These are phyloP conservation scores for Kluyveromyces starmeri DNA, from an alignment of 805 yeast species.

Conservation along the genomic window DNA sequence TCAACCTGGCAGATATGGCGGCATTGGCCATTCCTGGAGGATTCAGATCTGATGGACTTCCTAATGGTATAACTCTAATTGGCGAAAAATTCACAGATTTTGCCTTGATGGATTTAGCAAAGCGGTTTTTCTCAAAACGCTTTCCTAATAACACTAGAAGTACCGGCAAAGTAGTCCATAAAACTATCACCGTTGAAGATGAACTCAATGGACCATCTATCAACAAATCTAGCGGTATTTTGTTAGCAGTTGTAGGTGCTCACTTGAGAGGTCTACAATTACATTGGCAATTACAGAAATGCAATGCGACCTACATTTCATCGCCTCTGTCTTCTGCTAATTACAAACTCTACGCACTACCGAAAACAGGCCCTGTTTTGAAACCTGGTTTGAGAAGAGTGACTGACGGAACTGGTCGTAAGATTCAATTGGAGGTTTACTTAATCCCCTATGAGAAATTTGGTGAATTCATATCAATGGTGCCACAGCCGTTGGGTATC, in stretches of 20 bases:
- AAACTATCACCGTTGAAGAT: slow-evolving; percentile 10
- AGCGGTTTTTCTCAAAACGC: slow-evolving; percentile 48
- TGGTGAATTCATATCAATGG: slow-evolving; percentile 79
- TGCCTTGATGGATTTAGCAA: slow-evolving; percentile 79
- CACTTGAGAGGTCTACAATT: slow-evolving; percentile 82
- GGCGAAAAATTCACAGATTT: slow-evolving; percentile 79
- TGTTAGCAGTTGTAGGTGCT: slow-evolving; percentile 94
- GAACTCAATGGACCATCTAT: slow-evolving; percentile 16
- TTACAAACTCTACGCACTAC: slow-evolving; percentile 76
- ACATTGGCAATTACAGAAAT: slow-evolving; percentile 89
- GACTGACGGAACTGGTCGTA: slow-evolving; percentile 37
- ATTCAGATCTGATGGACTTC: slow-evolving; percentile 78
- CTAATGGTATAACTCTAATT: slow-evolving; percentile 82
- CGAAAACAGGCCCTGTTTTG: slow-evolving; percentile 68
- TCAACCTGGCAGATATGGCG: slow-evolving; percentile 85
- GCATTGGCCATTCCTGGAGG: slow-evolving; percentile 91
- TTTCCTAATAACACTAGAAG: slow-evolving; percentile 40
- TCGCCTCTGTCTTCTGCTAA: slow-evolving; percentile 61
- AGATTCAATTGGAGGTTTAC: slow-evolving; percentile 73
- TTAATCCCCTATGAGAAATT: slow-evolving; percentile 68
- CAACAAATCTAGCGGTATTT: slow-evolving; percentile 36
- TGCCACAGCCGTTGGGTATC: slow-evolving; percentile 91
- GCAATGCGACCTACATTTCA: slow-evolving; percentile 60
- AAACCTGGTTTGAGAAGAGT: slow-evolving; percentile 88
- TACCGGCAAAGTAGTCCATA: slow-evolving; percentile 37